phyloP scores from a whole-genome alignment of 2,329 filamentous ascomycete species.

The Colletotrichum gloeosporioides region DNA sequence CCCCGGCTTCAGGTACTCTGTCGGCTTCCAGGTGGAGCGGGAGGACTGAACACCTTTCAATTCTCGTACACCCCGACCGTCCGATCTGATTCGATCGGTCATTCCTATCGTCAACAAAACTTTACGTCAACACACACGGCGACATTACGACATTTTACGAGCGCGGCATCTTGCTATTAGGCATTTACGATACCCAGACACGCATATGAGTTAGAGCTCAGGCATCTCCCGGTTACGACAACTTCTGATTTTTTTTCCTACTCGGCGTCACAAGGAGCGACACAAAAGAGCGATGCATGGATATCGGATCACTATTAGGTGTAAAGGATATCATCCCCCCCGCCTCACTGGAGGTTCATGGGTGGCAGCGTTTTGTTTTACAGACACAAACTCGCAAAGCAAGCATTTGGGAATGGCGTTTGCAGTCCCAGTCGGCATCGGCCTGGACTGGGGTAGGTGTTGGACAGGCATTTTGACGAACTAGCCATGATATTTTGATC shows the following conservation, averaged over 20 bases:
- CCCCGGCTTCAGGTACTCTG: slow-evolving; percentile 71
- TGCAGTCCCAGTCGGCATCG: background rate
- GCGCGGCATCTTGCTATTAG: slow-evolving; percentile 24
- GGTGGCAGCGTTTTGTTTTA: background rate
- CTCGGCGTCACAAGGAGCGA: background rate
- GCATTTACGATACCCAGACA: slow-evolving; percentile 26
- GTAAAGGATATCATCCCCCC: background rate
- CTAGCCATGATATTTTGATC: background rate
- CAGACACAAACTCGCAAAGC: background rate
- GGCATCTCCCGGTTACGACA: background rate
- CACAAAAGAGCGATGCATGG: background rate
- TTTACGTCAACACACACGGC: background rate
- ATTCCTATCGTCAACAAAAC: background rate
- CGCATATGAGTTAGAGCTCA: slow-evolving; percentile 5
- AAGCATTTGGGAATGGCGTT: background rate
- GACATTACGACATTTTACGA: background rate
- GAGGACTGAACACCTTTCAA: slow-evolving; percentile 30
- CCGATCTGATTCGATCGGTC: background rate
- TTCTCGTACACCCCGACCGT: background rate
- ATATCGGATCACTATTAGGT: slow-evolving; percentile 14
- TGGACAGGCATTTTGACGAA: background rate
- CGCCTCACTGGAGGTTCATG: background rate
- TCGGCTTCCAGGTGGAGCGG: slow-evolving; percentile 81
- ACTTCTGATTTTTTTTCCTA: background rate
- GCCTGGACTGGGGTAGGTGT: background rate